Base-by-base conservation (phyloP, 108 stramenopile genomes). In the Conticribra guillardii region DNA sequence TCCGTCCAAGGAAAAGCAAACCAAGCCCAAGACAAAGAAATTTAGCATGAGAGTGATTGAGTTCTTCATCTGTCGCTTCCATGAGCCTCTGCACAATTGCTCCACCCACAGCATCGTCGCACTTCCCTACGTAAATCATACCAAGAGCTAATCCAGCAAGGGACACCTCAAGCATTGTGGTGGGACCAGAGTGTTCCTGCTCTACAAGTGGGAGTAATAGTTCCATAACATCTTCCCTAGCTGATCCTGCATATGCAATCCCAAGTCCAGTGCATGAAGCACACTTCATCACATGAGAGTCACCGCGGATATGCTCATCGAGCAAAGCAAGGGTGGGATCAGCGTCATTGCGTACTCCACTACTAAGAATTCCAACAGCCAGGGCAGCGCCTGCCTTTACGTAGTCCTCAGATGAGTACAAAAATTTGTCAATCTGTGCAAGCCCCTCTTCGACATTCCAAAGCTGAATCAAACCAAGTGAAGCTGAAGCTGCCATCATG, bases 371-470 rank as follows among this genome's bases (percentile, higher is more conserved):
- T 29, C 99, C 99, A 22, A 99, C 91, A 41, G 97, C 98, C 37
- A 99, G 83, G 5, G 92, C 90, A n/a, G 97, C 99, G 28, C 98
- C 98, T 15, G 98, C 98, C 82, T 95, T 97, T 77, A 99, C 96
- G 60, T 97, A 88, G 19, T 97, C 94, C 73, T 98, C 98, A 37
- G 85, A 88, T 22, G 89, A 89, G 82, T 98, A 97, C 54, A 99
- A 84, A 71, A 91, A 99, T 85, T 98, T 98, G 73, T 99, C 98
- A 71, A 99, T 97, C 56, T 93, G 92, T 27, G 95, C 97, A 58
- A 99, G 75, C n/a, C 98, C 99, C 82, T 99, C 99, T 79, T 99
- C 97, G 1, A 99, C 97, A 76, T 99, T 98, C 99, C 99, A 99
- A 21, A 99, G 81, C 30, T 97, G 82, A 53, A 99, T 94, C 41